Base-by-base conservation (phyloP, 441 rosid species). In the Euphorbia schlechtendalii region DNA sequence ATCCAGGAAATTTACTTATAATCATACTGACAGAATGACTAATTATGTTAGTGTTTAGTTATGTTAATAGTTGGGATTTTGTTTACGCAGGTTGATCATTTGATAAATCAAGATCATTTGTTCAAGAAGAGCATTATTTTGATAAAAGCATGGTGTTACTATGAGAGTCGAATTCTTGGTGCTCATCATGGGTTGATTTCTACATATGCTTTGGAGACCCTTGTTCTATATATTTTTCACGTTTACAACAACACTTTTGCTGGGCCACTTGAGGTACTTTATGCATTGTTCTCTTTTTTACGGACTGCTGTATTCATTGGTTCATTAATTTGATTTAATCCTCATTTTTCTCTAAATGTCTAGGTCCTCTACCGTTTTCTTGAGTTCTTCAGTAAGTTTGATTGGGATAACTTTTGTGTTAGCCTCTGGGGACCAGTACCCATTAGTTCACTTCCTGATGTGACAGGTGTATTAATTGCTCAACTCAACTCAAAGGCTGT, bases 111-210 rank as follows among this genome's bases (percentile, higher is more conserved):
- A 66, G 77, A 84, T 69, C 98, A 92, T 81, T 81, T 95, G 59
- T 89, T 92, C 83, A 95, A 92, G 77, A 87, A 90, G 62, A 95
- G 99, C 80, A 89, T 92, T 69, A 89, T 92, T 71, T 74, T 95
- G 84, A 89, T 95, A 65, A 95, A 95, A 73, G 99, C 99, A 9
- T 95, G 99, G 99, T 95, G 99, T 83, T 95, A 95, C 74, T 95
- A 95, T 73, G 99, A 95, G 84, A 95, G 99, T 77, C 98, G 99
- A 54, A 92, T 89, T 78, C 74, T 95, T 77, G 99, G 99, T 73
- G 98, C 99, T 77, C 98, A 92, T 80, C 99, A 95, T 73, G 99
- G 99, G 61, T 84, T 95, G 72, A 95, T 95, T 65, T 95, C 99
- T 1, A 95, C 99, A 59, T 95, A 95, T 74, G 98, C 97, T 45